Evolutionary conservation across 768 basidiomycete genomes (phyloP).

Genomic region (Crassisporium funariophilum): DNA sequence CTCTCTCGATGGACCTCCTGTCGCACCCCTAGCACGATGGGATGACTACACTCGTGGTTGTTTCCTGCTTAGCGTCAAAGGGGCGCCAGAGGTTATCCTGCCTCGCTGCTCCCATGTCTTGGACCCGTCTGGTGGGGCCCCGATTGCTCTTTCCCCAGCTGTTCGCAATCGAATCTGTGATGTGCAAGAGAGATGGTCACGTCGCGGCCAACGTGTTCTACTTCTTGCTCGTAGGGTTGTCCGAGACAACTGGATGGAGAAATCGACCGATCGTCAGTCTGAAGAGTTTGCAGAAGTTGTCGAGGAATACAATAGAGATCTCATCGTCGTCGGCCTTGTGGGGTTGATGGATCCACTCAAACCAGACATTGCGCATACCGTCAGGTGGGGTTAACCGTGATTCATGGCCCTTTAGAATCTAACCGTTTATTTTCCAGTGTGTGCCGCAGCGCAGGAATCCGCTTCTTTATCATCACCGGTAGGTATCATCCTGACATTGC

Average conservation of each 20-base stretch:
- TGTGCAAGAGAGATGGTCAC: conserved; percentile 50
- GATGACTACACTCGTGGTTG: conserved; percentile 22
- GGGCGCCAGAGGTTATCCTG: conserved; percentile 54
- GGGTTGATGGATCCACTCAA: conserved; percentile 63
- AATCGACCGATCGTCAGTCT: conserved; percentile 33
- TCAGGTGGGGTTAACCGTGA: conserved; percentile 23
- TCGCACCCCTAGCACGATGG: conserved; percentile 25
- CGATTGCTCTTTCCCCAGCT: conserved; percentile 31
- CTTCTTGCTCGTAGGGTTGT: conserved; percentile 52
- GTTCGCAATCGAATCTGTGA: conserved; percentile 31
- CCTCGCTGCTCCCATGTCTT: conserved; percentile 41
- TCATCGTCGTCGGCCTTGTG: conserved; percentile 60
- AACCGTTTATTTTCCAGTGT: conserved; percentile 19
- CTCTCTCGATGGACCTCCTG: conserved; percentile 13
- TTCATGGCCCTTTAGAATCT: background rate
- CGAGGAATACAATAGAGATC: conserved; percentile 41
- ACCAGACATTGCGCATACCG: conserved; percentile 53
- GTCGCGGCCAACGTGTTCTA: conserved; percentile 63
- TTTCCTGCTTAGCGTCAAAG: conserved; percentile 23
- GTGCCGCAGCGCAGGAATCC: conserved; percentile 59
- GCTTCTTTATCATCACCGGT: conserved; percentile 66
- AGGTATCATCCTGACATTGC: conserved; percentile 2
- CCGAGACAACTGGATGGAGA: conserved; percentile 30
- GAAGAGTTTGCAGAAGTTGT: conserved; percentile 43
- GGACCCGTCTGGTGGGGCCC: conserved; percentile 35